A percentile compares a stretch with the other conserved stretches of the same genome.
These are phyloP conservation scores for Neopestalotiopsis sp. DNA, from an alignment of 2,329 filamentous ascomycete genomes.

Conservation along the genomic window DNA sequence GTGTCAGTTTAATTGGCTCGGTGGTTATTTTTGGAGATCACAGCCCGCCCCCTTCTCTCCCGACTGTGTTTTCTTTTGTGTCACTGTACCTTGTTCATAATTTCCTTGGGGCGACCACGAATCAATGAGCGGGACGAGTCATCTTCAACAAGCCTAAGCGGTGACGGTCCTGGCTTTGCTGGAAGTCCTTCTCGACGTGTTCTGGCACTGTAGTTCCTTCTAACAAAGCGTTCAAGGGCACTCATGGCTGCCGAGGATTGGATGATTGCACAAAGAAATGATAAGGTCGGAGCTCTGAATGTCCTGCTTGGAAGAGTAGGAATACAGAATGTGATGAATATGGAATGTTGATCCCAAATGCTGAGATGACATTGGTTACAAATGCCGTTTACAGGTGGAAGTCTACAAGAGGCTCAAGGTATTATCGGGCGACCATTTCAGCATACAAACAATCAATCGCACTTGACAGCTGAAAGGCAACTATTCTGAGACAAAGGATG, in stretches of 20 bases:
- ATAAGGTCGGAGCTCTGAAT: too few species aligned
- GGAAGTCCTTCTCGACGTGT: conserved; percentile 25
- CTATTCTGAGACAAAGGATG: background rate
- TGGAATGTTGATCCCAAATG: background rate
- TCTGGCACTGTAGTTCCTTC: conserved; percentile 29
- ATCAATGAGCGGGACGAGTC: conserved; percentile 24
- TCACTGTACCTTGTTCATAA: conserved; percentile 34
- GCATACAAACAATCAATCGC: background rate
- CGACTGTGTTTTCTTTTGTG: background rate
- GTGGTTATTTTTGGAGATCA: conserved; percentile 4
- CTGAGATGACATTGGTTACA: background rate
- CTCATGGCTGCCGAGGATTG: conserved; percentile 25
- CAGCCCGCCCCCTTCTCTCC: background rate
- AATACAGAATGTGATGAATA: too few species aligned
- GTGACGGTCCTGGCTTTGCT: conserved; percentile 29
- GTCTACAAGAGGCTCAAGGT: too few species aligned
- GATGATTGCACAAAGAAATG: too few species aligned
- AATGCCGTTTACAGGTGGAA: background rate
- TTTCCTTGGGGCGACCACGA: conserved; percentile 32
- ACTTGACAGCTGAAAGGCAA: background rate
- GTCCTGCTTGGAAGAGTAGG: too few species aligned
- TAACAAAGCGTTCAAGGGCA: conserved; percentile 32
- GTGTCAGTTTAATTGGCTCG: conserved; percentile 4
- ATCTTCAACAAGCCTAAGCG: conserved; percentile 28
- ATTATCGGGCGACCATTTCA: background rate